These are phyloP conservation scores for Jimgerdemannia flammicorona DNA, from an alignment of 192 early-diverging fungal species.

Conservation along the genomic window DNA sequence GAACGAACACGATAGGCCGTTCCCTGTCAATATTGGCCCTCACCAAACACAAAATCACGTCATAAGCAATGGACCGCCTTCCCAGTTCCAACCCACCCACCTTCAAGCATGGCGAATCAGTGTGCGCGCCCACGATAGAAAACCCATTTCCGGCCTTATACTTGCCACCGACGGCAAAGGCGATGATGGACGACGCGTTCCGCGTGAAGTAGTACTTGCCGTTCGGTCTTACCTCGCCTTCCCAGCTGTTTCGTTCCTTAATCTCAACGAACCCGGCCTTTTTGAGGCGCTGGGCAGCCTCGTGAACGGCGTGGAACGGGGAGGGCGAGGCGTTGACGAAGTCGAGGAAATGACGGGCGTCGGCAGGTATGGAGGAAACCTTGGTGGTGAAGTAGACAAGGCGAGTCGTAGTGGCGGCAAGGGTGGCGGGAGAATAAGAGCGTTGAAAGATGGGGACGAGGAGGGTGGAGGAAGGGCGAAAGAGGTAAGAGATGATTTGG, in stretches of 20 bases:
- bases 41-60: not conserved
- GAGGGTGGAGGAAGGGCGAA: not conserved
- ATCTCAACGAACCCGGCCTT: slow-evolving; percentile 84
- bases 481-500: not conserved
- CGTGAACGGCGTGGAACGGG: slow-evolving; percentile 94
- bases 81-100: slow-evolving; percentile 26
- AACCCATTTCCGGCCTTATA: slow-evolving; percentile 83
- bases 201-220: slow-evolving; percentile 98
- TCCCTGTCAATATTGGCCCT: not conserved
- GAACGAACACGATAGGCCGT: not conserved
- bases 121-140: slow-evolving; percentile 92
- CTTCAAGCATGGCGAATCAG: slow-evolving; percentile 96
- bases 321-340: slow-evolving; percentile 93
- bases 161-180: slow-evolving; percentile 91
- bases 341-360: slow-evolving; percentile 64
- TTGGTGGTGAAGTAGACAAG: not conserved
- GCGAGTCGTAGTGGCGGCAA: not conserved
- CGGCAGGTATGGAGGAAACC: slow-evolving; percentile 8
- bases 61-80: not conserved
- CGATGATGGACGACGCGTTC: slow-evolving; percentile 82
- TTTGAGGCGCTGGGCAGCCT: slow-evolving; percentile 64
- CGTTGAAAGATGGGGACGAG: too few species aligned
- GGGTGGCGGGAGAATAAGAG: not conserved
- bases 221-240: slow-evolving; percentile 58
- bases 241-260: slow-evolving; percentile 86